A percentile compares a stretch with the other conserved stretches of the same genome.
Evolutionary conservation across 2,329 filamentous ascomycete species (phyloP).

Genomic region (Colletotrichum sp.): DNA sequence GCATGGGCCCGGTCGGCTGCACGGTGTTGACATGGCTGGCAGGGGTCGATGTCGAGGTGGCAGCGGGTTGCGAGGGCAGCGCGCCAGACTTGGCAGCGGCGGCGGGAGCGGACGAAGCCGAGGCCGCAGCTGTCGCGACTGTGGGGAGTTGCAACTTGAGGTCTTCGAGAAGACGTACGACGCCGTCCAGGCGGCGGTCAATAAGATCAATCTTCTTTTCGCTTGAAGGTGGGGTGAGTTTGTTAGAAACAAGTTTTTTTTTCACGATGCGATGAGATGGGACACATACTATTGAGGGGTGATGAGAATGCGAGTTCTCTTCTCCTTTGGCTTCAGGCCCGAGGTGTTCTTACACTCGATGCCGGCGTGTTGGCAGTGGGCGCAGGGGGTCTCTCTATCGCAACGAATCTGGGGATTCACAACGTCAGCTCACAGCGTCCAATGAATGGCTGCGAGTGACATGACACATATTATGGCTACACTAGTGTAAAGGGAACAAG

Average conservation of each 20-base stretch:
- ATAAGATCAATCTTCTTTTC: slow-evolving; percentile 43
- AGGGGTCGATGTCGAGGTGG: slow-evolving; percentile 9
- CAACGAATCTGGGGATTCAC: slow-evolving; percentile 1
- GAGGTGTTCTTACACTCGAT: slow-evolving; percentile 13
- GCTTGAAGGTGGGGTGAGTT: slow-evolving; percentile 21
- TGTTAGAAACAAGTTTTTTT: not conserved
- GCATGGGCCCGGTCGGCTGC: slow-evolving; percentile 31
- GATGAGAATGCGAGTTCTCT: slow-evolving; percentile 12
- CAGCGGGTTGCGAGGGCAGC: not conserved
- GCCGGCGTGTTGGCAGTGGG: slow-evolving; percentile 10
- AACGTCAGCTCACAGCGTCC: not conserved
- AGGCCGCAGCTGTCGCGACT: not conserved
- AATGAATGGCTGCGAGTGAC: slow-evolving; percentile 31
- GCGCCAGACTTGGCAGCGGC: not conserved
- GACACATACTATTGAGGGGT: not conserved
- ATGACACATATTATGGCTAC: slow-evolving; percentile 36
- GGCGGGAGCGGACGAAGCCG: not conserved
- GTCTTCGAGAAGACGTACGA: slow-evolving; percentile 37
- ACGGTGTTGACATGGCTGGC: slow-evolving; percentile 21
- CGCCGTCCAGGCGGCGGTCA: slow-evolving; percentile 37
- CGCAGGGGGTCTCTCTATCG: slow-evolving; percentile 5
- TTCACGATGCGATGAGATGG: not conserved
- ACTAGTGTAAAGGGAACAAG: slow-evolving; percentile 24
- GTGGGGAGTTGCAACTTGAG: slow-evolving; percentile 31
- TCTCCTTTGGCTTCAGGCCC: slow-evolving; percentile 7